phyloP scores from a whole-genome alignment of 2,329 filamentous ascomycete genomes.

The Cytospora schulzeri region DNA sequence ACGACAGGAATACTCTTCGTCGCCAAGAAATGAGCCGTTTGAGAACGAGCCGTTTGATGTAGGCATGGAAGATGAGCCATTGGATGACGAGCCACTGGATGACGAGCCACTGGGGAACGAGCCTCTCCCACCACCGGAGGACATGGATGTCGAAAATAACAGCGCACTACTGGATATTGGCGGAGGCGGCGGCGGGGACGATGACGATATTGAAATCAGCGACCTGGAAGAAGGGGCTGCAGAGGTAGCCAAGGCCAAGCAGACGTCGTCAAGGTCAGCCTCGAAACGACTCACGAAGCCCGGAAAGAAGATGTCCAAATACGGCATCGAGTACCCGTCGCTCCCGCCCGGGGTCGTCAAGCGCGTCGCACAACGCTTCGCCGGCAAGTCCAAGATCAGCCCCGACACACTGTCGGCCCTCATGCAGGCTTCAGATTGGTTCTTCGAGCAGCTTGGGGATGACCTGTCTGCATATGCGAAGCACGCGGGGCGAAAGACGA shows the following conservation, averaged over 20 bases:
- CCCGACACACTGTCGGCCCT: slow-evolving; percentile 75
- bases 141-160: slow-evolving; percentile 2
- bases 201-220: slow-evolving; percentile 30
- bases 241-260: slow-evolving; percentile 3
- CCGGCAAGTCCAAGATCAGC: slow-evolving; percentile 69
- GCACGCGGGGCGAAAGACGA: slow-evolving; percentile 80
- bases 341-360: slow-evolving; percentile 76
- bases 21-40: slow-evolving; percentile 35
- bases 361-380: slow-evolving; percentile 69
- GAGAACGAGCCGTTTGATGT: slow-evolving; percentile 11
- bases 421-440: slow-evolving; percentile 84
- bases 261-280: slow-evolving; percentile 10
- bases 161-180: slow-evolving; percentile 2
- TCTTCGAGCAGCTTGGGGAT: slow-evolving; percentile 84
- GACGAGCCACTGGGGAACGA: slow-evolving; percentile 14
- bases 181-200: slow-evolving; percentile 27
- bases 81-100: slow-evolving; percentile 5
- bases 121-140: slow-evolving; percentile 5
- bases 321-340: slow-evolving; percentile 76
- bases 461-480: slow-evolving; percentile 78
- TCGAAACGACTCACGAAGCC: slow-evolving; percentile 39
- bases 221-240: slow-evolving; percentile 10
- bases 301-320: slow-evolving; percentile 62
- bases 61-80: not conserved
- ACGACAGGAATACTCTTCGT: slow-evolving; percentile 29